Conservation (phyloP, 2,329 filamentous ascomycete species). For the Pseudocercospora ulei region DNA sequence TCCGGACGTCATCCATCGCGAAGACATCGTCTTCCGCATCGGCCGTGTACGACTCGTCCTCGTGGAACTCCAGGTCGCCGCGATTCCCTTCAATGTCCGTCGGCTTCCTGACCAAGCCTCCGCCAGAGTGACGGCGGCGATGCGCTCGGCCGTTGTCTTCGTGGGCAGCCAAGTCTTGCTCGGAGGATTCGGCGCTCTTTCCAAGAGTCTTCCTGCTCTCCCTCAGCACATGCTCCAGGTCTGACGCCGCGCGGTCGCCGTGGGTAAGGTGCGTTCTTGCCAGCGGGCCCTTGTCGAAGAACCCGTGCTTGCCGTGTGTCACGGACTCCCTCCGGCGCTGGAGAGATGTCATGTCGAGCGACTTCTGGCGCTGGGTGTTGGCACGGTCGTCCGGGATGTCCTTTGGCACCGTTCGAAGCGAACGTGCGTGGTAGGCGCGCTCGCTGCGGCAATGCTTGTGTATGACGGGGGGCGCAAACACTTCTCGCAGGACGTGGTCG, state of each 20-base stretch:
- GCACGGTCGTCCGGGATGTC: conserved; percentile 29
- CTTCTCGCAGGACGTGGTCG: conserved; percentile 86
- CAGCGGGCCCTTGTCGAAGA: conserved; percentile 38
- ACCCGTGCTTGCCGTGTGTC: conserved; percentile 29
- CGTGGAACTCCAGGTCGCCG: conserved; percentile 79
- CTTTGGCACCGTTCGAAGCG: conserved; percentile 36
- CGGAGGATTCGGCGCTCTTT: conserved; percentile 29
- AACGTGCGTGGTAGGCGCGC: conserved; percentile 55
- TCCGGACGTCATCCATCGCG: conserved; percentile 51
- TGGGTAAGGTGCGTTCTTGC: conserved; percentile 27
- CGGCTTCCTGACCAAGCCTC: conserved; percentile 63
- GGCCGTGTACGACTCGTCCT: conserved; percentile 66
- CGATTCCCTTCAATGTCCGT: conserved; percentile 56
- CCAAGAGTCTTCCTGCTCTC: conserved; percentile 23
- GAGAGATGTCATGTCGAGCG: conserved; percentile 17
- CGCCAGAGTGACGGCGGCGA: conserved; percentile 72
- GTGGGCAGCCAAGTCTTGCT: conserved; percentile 13
- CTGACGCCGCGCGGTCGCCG: conserved; percentile 23
- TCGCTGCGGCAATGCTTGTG: conserved; percentile 67
- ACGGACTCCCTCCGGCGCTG: conserved; percentile 8
- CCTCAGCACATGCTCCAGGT: conserved; percentile 22
- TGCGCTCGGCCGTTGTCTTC: conserved; percentile 22
- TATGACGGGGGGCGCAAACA: conserved; percentile 62
- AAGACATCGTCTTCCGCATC: conserved; percentile 67
- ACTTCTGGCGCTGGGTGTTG: conserved; percentile 27